A percentile compares a stretch with the other conserved stretches of the same genome.
phyloP scores from a whole-genome alignment of 2,329 filamentous ascomycete species.

The Lasiodiplodia gonubiensis region DNA sequence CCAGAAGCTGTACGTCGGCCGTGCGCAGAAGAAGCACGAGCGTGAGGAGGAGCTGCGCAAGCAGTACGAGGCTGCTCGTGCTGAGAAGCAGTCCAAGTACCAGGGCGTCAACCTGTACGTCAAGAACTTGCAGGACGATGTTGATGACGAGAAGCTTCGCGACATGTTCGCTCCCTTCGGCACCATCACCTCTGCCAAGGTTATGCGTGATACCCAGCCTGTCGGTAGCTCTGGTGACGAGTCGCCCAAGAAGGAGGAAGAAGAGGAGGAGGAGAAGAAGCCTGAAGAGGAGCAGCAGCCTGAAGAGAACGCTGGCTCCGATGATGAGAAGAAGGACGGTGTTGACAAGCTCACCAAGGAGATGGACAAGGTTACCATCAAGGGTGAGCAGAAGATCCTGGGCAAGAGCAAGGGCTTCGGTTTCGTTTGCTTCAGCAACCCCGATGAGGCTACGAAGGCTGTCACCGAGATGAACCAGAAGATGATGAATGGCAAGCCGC shows the following conservation, averaged over 20 bases:
- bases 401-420: slow-evolving; percentile 99
- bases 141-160: slow-evolving; percentile 97
- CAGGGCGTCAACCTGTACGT: slow-evolving; percentile 99
- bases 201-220: slow-evolving; percentile 84
- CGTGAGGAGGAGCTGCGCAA: slow-evolving; percentile 98
- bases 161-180: slow-evolving; percentile 90
- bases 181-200: slow-evolving; percentile 97
- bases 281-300: slow-evolving; percentile 63
- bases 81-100: slow-evolving; percentile 99
- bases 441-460: slow-evolving; percentile 98
- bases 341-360: slow-evolving; percentile 48
- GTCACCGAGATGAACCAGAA: slow-evolving; percentile 99
- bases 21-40: slow-evolving; percentile 99
- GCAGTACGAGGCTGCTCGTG: slow-evolving; percentile 95
- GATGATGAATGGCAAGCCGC: slow-evolving; percentile 95
- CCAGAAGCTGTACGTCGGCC: slow-evolving; percentile 96
- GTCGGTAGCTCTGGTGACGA: slow-evolving; percentile 56
- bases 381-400: slow-evolving; percentile 68
- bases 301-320: slow-evolving; percentile 58
- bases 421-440: slow-evolving; percentile 99
- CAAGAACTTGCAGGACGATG: slow-evolving; percentile 96
- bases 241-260: slow-evolving; percentile 52
- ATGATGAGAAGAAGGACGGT: slow-evolving; percentile 63
- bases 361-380: slow-evolving; percentile 59
- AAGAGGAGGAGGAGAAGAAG: slow-evolving; percentile 60